phyloP scores from a whole-genome alignment of 257 asterid species.

The Echites panduratus region DNA sequence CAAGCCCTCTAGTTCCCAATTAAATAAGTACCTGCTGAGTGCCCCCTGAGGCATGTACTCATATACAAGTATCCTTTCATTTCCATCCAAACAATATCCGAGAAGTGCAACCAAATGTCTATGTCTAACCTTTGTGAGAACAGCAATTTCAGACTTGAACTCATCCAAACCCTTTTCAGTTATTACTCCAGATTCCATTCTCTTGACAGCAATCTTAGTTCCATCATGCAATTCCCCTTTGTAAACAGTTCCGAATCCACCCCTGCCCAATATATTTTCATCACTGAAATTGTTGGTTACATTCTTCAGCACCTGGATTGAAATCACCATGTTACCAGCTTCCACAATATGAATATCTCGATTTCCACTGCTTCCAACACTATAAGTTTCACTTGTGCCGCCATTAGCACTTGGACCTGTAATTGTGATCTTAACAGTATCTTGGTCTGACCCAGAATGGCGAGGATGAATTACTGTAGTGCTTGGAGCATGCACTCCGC shows the following conservation, averaged over 20 bases:
- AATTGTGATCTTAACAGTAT: conserved; percentile 62
- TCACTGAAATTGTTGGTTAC: conserved; percentile 68
- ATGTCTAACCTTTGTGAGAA: conserved; percentile 81
- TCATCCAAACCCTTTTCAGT: conserved; percentile 75
- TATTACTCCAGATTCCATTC: conserved; percentile 82
- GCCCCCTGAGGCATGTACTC: conserved; percentile 94
- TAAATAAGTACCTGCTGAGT: conserved; percentile 59
- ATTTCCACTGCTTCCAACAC: conserved; percentile 53
- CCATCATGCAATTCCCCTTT: conserved; percentile 83
- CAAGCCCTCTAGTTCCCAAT: conserved; percentile 67
- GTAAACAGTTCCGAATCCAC: conserved; percentile 88
- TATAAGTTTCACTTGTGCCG: conserved; percentile 45
- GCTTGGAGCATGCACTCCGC: conserved; percentile 42
- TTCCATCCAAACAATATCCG: conserved; percentile 73
- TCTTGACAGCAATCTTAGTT: conserved; percentile 72
- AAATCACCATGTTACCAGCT: conserved; percentile 64
- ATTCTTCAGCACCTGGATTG: conserved; percentile 57
- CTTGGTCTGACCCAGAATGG: conserved; percentile 60
- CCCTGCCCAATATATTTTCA: conserved; percentile 57
- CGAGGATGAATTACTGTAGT: conserved; percentile 69
- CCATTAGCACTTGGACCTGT: conserved; percentile 50
- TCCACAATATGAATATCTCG: conserved; percentile 66
- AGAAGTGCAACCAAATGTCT: conserved; percentile 83
- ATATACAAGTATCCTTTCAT: conserved; percentile 70
- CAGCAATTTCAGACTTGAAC: conserved; percentile 81